phyloP scores from a whole-genome alignment of 305 asterid genomes.

The Fraxinus albicans region DNA sequence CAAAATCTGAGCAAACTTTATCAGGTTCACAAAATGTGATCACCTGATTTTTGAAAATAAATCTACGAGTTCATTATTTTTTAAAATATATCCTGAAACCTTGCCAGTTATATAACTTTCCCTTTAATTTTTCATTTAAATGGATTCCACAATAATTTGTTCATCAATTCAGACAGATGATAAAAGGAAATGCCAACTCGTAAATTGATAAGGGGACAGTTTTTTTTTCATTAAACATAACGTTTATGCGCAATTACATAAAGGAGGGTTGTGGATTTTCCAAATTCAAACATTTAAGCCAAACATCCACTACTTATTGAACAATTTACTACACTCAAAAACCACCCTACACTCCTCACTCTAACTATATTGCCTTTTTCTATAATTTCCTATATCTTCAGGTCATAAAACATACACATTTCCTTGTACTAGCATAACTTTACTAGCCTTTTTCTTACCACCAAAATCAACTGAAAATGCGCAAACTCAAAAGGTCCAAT shows the following conservation, averaged over 20 bases:
- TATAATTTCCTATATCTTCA: not conserved
- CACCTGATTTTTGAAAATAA: too few relatives aligned
- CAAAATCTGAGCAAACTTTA: too few relatives aligned
- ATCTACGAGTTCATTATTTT: too few relatives aligned
- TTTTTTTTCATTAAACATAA: slow-evolving; percentile 22
- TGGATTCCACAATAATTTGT: too few relatives aligned
- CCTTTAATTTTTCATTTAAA: too few relatives aligned
- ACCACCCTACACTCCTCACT: not conserved
- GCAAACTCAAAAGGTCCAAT: slow-evolving; percentile 50
- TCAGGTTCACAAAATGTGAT: too few relatives aligned
- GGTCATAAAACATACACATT: slow-evolving; percentile 21
- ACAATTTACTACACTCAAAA: slow-evolving; percentile 7
- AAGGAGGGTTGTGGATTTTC: slow-evolving; percentile 13
- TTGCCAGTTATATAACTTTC: too few relatives aligned
- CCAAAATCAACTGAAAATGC: not conserved
- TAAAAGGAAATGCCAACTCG: too few relatives aligned
- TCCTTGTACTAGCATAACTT: not conserved
- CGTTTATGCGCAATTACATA: slow-evolving; percentile 19
- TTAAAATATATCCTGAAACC: too few relatives aligned
- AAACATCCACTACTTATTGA: slow-evolving; percentile 31
- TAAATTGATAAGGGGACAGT: slow-evolving; percentile 18
- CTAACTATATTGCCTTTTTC: not conserved
- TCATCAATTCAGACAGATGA: too few relatives aligned
- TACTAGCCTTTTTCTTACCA: slow-evolving; percentile 11
- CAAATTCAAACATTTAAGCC: not conserved